Evolutionary conservation across 257 asterid genomes (phyloP).

Genomic region (Primulina tabacum): DNA sequence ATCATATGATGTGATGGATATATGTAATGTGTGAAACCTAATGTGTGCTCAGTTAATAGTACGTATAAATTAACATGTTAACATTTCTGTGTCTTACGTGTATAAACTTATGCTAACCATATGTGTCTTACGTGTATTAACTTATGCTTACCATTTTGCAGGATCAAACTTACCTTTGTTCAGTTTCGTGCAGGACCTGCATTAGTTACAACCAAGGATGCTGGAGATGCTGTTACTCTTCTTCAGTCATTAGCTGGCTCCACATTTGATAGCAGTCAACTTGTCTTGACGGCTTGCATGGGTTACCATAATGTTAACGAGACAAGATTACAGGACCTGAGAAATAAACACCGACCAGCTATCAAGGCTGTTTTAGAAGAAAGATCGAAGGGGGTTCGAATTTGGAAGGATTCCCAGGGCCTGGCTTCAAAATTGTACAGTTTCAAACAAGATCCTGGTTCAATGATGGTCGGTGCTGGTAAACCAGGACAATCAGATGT

Average conservation of each 20-base stretch:
- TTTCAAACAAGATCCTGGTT: slow-evolving; percentile 62
- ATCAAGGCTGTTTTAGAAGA: slow-evolving; percentile 72
- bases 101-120: not conserved
- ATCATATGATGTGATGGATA: no score
- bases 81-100: not conserved
- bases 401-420: slow-evolving; percentile 63
- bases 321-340: slow-evolving; percentile 59
- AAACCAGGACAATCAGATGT: slow-evolving; percentile 37
- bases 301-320: slow-evolving; percentile 78
- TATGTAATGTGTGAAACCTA: not conserved
- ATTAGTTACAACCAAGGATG: slow-evolving; percentile 88
- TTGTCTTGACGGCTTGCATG: slow-evolving; percentile 95
- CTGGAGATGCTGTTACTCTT: slow-evolving; percentile 90
- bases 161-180: slow-evolving; percentile 32
- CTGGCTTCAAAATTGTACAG: slow-evolving; percentile 68
- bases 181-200: slow-evolving; percentile 83
- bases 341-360: slow-evolving; percentile 78
- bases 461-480: slow-evolving; percentile 34
- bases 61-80: no score
- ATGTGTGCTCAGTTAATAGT: not conserved
- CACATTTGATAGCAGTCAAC: slow-evolving; percentile 94
- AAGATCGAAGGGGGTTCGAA: slow-evolving; percentile 61
- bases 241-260: slow-evolving; percentile 90
- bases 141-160: not conserved
- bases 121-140: not conserved